Evolutionary conservation across 208 protist genomes (phyloP), one percentile per base, ranked within the genome.

Genomic region (Leishmania tarentolae): DNA sequence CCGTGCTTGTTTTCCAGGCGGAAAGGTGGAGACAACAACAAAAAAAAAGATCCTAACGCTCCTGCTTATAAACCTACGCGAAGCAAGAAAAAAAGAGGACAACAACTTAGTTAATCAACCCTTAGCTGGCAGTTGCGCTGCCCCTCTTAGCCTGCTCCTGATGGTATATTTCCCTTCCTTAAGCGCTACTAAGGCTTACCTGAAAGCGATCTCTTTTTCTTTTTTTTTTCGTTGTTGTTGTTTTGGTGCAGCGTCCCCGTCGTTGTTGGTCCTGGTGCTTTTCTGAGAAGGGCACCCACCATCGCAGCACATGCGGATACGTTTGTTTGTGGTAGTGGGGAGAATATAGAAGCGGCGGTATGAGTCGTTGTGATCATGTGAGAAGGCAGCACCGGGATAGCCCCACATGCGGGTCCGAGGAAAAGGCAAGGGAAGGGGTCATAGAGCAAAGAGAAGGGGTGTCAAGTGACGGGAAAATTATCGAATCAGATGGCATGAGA

Each of bases 91-190:
- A 59, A 71, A 57, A 44, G 53, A 53, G n/a, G 46, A 59, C 21
- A 47, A 47, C 13, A 80, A 73, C 35, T 56, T 76, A 76, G 31
- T 76, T 56, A 76, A 76, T 46, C 72, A 76, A 40, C n/a, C 17
- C 19, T 63, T 76, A 59, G 52, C 13, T 63, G 46, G 50, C 50
- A 44, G 24, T 61, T 28, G 24, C 11, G 46, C 19, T 40, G 5
- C 46, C 35, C 31, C 50, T 61, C 6, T 37, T 73, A 21, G 35
- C 69, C 50, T 50, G 42, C 19, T 17, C 15, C 24, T 76, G 17
- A 13, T 42, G 7, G 35, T 61, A 19, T 35, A 50, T 61, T 35
- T 76, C 24, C 35, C 24, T 37, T 44, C 1, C 69, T 50, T 73
- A n/a, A 53, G 21, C 13, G 7, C 37, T 73, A 73, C 69, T 37